phyloP scores from a whole-genome alignment of 23 red algal genomes.

The Gracilaria caudata region DNA sequence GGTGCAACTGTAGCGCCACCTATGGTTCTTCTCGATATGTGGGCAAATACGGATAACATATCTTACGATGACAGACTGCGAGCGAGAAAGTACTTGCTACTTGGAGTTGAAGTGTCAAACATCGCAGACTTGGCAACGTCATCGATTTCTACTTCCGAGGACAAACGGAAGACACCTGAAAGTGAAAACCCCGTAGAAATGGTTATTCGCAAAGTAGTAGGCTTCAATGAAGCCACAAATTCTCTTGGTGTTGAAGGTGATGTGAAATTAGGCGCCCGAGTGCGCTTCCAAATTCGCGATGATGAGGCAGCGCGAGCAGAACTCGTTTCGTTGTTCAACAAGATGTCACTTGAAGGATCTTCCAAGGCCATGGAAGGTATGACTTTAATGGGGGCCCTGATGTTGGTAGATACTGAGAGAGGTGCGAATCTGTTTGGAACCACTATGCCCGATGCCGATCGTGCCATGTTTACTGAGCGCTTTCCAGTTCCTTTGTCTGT shows the following conservation, averaged over 20 bases:
- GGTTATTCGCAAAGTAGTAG: conserved; percentile 59
- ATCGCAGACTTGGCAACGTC: conserved; percentile 36
- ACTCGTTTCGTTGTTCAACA: conserved; percentile 39
- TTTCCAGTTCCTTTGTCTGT: conserved; percentile 46
- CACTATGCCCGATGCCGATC: conserved; percentile 33
- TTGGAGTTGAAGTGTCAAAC: conserved; percentile 54
- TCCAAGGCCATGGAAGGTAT: conserved; percentile 64
- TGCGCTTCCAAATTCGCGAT: conserved; percentile 64
- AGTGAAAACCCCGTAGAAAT: conserved; percentile 42
- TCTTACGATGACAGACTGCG: conserved; percentile 50
- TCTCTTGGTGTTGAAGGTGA: conserved; percentile 44
- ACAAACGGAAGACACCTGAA: conserved; percentile 1
- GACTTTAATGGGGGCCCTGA: conserved; percentile 56
- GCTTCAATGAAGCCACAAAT: conserved; percentile 37
- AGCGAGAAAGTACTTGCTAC: conserved; percentile 38
- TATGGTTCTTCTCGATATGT: conserved; percentile 71
- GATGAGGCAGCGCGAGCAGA: conserved; percentile 47
- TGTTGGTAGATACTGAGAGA: conserved; percentile 50
- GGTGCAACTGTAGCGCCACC: conserved; percentile 26
- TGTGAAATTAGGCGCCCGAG: conserved; percentile 34
- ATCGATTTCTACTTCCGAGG: conserved; percentile 11
- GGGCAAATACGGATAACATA: conserved; percentile 64
- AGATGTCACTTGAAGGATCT: conserved; percentile 39
- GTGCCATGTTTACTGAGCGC: conserved; percentile 50
- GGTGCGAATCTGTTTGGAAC: conserved; percentile 43